Evolutionary conservation across 805 yeast genomes (phyloP), one percentile per base, ranked within the genome.

Genomic region (Pichia manshurica): DNA sequence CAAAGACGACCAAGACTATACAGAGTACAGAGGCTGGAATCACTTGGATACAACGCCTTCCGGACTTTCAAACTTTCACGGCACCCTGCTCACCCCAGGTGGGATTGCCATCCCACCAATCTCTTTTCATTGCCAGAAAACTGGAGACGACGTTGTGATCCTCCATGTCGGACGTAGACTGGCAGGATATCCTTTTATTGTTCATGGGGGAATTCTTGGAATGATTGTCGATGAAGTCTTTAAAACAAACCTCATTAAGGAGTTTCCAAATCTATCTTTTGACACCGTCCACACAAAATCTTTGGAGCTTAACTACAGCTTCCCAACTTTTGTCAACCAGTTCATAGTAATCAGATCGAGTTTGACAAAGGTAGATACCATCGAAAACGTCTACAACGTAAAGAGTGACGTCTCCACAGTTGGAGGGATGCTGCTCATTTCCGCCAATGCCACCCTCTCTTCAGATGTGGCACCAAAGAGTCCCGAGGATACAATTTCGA

Each of bases 121-220:
- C 22, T 72, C 85, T 13, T 86, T 84, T 56, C 77, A 77, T 53
- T 78, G 83, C 50, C 68, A 73, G 2, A 63, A 68, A 13, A 74
- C 77, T 0, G 72, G 74, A 45, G 84, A 85, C 54, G 74, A 83
- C 0, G 72, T 85, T 1, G 75, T 87, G 0, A 73, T 88, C 5
- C 71, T 87, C 22, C 95, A 87, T 60, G 72, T 84, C 45, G 96
- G 97, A 0, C 79, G 82, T 59, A 76, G 75, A 51, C 64, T 89
- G 19, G 81, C 91, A 38, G 97, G 97, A 1, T 89, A 84, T 61
- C 97, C 96, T 2, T 82, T 87, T 56, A 66, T 90, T 17, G 75
- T 87, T 3, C 97, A 89, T 61, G 97, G 97, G 3, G 97, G 97
- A 0, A 77, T 90, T 25, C 62, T 89, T 28, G 95, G 90, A 8